These are phyloP conservation scores for Eremothecium gossypii DNA, from an alignment of 1,139 yeast genomes.

Conservation along the genomic window DNA sequence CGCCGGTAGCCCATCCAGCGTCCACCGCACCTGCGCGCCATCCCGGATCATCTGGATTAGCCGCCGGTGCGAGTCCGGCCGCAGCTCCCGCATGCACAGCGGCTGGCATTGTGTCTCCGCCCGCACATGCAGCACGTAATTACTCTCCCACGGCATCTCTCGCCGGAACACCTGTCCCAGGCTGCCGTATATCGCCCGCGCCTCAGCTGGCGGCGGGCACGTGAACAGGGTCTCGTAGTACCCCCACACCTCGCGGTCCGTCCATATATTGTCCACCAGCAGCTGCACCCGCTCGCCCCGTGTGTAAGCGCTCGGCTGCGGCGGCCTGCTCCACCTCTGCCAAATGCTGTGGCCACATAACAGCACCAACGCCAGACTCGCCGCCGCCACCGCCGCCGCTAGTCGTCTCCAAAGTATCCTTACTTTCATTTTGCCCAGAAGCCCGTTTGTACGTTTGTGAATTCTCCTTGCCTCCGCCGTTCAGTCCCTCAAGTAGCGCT, in stretches of 20 bases:
- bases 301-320: slow-evolving; percentile 23
- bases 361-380: slow-evolving; percentile 1
- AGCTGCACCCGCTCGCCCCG: slow-evolving; percentile 59
- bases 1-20: slow-evolving; percentile 76
- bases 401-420: no score
- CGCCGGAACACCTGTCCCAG: slow-evolving; percentile 75
- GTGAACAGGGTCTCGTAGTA: slow-evolving; percentile 74
- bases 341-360: neutral
- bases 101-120: slow-evolving; percentile 55
- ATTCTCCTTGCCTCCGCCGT: no score
- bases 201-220: slow-evolving; percentile 54
- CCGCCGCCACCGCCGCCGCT: slow-evolving; percentile 1
- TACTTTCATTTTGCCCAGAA: no score
- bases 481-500: no score
- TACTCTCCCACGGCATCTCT: slow-evolving; percentile 70
- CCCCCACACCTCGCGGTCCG: slow-evolving; percentile 72
- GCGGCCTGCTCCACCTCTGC: slow-evolving; percentile 15
- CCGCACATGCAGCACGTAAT: slow-evolving; percentile 52
- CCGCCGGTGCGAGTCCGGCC: slow-evolving; percentile 40
- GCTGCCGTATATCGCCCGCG: slow-evolving; percentile 56
- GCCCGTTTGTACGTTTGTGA: no score
- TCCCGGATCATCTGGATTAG: slow-evolving; percentile 57
- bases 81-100: slow-evolving; percentile 55
- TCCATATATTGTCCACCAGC: slow-evolving; percentile 67
- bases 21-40: slow-evolving; percentile 78